Evolutionary conservation across 768 basidiomycete species (phyloP), one percentile per base, ranked within the genome.

Genomic region (Boletus barrowsii): DNA sequence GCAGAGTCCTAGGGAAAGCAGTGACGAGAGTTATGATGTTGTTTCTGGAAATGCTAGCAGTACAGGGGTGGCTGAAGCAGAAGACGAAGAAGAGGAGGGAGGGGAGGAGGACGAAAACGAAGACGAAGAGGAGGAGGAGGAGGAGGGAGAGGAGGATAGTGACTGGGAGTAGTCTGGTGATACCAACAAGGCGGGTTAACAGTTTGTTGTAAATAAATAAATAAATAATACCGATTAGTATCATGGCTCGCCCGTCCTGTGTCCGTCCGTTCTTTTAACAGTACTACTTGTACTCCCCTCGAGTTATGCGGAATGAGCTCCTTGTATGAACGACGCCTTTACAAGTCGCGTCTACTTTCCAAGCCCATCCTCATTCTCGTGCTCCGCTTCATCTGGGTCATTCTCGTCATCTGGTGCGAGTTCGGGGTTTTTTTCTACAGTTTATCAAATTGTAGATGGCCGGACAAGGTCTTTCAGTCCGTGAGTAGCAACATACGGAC

Each of bases 21-120:
- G 83, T 56, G 84, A 86, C 49, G 85, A 77, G 14, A 84, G 86
- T 56, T 88, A 83, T 64, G 87, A 88, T 64, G 75, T 87, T 7
- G 79, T 89, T 26, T 79, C 81, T 35, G 76, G 76, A 24, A 80
- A 78, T 62, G 77, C 69, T 4, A 80, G 81, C 53, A 76, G 73
- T 26, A 72, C 69, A 29, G 77, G 58, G 15, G 60, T 36, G 29
- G 43, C 29, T 24, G 75, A 72, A 53, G 68, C 69, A 10, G 73
- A 71, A 5, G 73, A 74, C 0, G 37, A 55, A 0, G 49, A 49
- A 0, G 71, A 70, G 10, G 73, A 73, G 0, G 33, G 17, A 1
- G 51, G 42, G 2, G 35, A 53, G 0, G 26, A 53, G 7, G 73
- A 75, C 9, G 75, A 76, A 6, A 77, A 76, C 7, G 77, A n/a